These are phyloP conservation scores for Pichia californica DNA, from an alignment of 805 yeast species.

Conservation along the genomic window DNA sequence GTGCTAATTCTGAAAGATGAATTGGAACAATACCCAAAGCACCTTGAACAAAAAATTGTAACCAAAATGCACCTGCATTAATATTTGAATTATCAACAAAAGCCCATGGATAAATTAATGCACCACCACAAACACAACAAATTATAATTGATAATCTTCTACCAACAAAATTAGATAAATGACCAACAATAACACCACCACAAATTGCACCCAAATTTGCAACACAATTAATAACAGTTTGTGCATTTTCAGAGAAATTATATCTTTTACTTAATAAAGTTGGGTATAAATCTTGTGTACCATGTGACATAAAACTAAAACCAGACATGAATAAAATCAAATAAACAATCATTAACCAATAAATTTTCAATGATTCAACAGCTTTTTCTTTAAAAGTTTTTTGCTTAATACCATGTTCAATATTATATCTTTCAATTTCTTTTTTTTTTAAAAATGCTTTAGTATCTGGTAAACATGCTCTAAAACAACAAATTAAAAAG, in stretches of 20 bases:
- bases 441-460: constrained; percentile 42
- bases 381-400: constrained; percentile 31
- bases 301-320: constrained; percentile 56
- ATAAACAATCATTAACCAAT: constrained; percentile 57
- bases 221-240: constrained; percentile 51
- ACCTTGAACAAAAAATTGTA: constrained; percentile 62
- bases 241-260: constrained; percentile 34
- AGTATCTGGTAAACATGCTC: constrained; percentile 44
- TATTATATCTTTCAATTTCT: constrained; percentile 29
- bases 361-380: constrained; percentile 32
- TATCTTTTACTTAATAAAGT: constrained; percentile 45
- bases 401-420: constrained; percentile 26
- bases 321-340: constrained; percentile 56
- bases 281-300: constrained; percentile 59
- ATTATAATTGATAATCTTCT: constrained; percentile 47
- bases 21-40: constrained; percentile 65
- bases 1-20: constrained; percentile 55
- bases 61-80: constrained; percentile 54
- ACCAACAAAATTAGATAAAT: constrained; percentile 47
- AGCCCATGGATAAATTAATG: constrained; percentile 60
- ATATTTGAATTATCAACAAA: constrained; percentile 40
- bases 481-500: constrained; percentile 35
- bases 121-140: constrained; percentile 52
- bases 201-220: constrained; percentile 52
- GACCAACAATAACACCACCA: constrained; percentile 54